A percentile compares a stretch with the other conserved stretches of the same genome.
Conservation (phyloP, 2,329 filamentous ascomycete species). For the Diaporthe caulivora region DNA sequence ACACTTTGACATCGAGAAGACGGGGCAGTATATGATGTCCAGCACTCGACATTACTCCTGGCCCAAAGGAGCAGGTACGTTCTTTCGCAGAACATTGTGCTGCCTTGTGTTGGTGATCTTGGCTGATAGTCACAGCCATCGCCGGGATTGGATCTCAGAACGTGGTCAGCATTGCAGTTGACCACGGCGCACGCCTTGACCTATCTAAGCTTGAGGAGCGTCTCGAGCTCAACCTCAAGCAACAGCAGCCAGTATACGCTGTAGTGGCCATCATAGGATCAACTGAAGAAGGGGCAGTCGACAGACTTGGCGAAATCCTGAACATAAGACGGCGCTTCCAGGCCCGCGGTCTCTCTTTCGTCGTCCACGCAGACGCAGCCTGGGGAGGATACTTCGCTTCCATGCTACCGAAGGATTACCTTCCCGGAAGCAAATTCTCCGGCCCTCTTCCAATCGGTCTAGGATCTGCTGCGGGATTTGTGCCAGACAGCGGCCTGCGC, state of each 20-base stretch:
- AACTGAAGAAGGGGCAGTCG: slow-evolving; percentile 61
- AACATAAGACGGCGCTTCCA: slow-evolving; percentile 55
- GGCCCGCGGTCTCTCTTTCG: slow-evolving; percentile 56
- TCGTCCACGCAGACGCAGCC: slow-evolving; percentile 61
- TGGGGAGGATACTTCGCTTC: slow-evolving; percentile 64
- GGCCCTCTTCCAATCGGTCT: slow-evolving; percentile 30
- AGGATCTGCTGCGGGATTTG: slow-evolving; percentile 43
- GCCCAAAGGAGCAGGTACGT: slow-evolving; percentile 60
- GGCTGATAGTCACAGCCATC: slow-evolving; percentile 49
- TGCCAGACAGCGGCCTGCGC: slow-evolving; percentile 51
- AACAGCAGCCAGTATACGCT: slow-evolving; percentile 52
- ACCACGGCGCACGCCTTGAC: slow-evolving; percentile 54
- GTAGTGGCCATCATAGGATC: slow-evolving; percentile 61
- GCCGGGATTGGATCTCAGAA: slow-evolving; percentile 58
- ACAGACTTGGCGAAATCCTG: slow-evolving; percentile 54
- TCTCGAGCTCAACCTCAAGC: slow-evolving; percentile 48
- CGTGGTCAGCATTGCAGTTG: slow-evolving; percentile 54
- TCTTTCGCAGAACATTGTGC: not conserved
- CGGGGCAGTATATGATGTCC: slow-evolving; percentile 52
- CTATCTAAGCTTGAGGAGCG: slow-evolving; percentile 48
- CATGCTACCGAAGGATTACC: slow-evolving; percentile 54
- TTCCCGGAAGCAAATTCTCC: slow-evolving; percentile 44
- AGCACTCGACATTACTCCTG: slow-evolving; percentile 61
- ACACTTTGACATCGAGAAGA: slow-evolving; percentile 48
- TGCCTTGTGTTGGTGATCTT: not conserved